Evolutionary conservation across 805 yeast genomes (phyloP).

Genomic region (Starmerella davenportii): DNA sequence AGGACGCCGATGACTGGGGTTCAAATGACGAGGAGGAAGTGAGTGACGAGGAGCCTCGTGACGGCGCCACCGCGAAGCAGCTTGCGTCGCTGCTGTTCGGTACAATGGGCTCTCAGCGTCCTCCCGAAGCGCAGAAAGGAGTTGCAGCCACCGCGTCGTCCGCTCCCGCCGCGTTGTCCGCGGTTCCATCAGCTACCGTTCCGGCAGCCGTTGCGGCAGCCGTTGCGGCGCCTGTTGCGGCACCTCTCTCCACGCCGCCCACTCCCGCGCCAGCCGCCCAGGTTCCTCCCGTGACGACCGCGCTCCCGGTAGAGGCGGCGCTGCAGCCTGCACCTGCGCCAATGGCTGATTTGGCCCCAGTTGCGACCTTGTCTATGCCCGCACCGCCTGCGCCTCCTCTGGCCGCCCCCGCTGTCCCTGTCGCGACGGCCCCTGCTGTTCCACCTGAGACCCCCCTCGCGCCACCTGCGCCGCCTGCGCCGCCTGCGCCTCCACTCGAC

Average conservation of each 20-base stretch:
- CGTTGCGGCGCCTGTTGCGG: not conserved
- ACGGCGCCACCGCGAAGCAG: conserved; percentile 26
- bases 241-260: conserved; percentile 2
- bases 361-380: conserved; percentile 8
- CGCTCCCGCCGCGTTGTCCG: conserved; percentile 22
- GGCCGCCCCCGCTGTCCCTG: conserved; percentile 10
- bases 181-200: conserved; percentile 18
- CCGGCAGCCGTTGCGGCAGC: not conserved
- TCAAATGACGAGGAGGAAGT: conserved; percentile 21
- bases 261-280: conserved; percentile 1
- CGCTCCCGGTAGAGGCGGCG: not conserved
- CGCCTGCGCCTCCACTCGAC: conserved; percentile 2
- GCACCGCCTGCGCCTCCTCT: conserved; percentile 17
- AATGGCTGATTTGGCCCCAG: no score
- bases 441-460: conserved; percentile 1
- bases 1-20: conserved; percentile 21
- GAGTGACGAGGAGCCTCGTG: conserved; percentile 19
- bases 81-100: conserved; percentile 28
- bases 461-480: conserved; percentile 18
- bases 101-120: conserved; percentile 24
- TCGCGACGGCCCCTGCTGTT: conserved; percentile 4
- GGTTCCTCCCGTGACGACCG: not conserved
- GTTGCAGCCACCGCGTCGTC: conserved; percentile 20
- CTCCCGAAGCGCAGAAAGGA: conserved; percentile 8
- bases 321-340: not conserved